Evolutionary conservation across 768 basidiomycete species (phyloP), one percentile per base, ranked within the genome.

Genomic region (Termitomyces sp.): DNA sequence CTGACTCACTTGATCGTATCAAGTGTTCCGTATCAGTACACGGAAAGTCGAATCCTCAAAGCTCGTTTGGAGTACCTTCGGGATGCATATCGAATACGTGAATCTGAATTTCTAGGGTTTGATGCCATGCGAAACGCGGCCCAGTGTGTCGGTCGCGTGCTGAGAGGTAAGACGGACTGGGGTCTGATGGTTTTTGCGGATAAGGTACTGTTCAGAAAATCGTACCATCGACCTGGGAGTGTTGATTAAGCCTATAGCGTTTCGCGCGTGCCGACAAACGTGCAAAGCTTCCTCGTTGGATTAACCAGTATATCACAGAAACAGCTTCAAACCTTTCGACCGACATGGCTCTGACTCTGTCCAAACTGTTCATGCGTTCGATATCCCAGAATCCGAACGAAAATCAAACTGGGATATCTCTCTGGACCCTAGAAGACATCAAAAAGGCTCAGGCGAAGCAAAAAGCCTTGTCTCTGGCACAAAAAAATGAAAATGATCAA

Each of bases 61-160:
- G 97, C 97, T 46, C 89, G 97, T 18, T 76, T 99, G 45, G 97
- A 99, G 69, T 99, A 97, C 71, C 81, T 99, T 56, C 85, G 97
- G n/a, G 97, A 98, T 72, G 91, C 93, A 44, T 97, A 98, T 70
- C 89, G 96, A 56, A 98, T 99, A 71, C 86, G 94, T 53, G 97
- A 99, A 70, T 97, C 95, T 23, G 97, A 99, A 70, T 99, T 98
- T 67, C 79, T 99, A 29, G 98, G 97, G 27, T 99, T 99, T 70
- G 97, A 99, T 66, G 97, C 97, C 12, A 98, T 99, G 93, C 86
- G 97, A 53, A 98, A 97, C 65, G 97, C 97, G 7, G 97, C 97
- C 13, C 97, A 99, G 66, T 99, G 97, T 69, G 96, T 99, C 7
- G 97, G 97, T 23, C 94, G 97, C 60, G 97, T 96, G 25, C 71